Conservation (phyloP, 768 basidiomycete genomes). For the Xerocomus spinulosus region DNA sequence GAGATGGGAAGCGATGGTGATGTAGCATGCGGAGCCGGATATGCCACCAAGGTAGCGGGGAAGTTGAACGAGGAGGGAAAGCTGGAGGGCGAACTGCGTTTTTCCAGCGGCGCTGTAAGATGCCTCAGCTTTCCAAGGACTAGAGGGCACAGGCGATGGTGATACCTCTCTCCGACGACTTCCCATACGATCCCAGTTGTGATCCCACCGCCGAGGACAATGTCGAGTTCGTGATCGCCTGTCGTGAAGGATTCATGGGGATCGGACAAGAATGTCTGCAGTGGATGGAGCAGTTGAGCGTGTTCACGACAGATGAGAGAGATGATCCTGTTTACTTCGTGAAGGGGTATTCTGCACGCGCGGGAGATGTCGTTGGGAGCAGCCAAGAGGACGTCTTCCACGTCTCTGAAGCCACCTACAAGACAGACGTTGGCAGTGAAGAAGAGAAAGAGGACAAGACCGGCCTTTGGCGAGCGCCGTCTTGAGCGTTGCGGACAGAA, state of each 20-base stretch:
- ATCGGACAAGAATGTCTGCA: conserved; percentile 37
- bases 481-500: conserved; percentile 29
- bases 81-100: conserved; percentile 85
- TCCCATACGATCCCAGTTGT: conserved; percentile 82
- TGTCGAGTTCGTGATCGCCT: conserved; percentile 68
- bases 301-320: conserved; percentile 44
- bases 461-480: conserved; percentile 37
- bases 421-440: conserved; percentile 1
- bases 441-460: background rate
- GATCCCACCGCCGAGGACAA: conserved; percentile 73
- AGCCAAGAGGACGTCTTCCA: conserved; percentile 48
- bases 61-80: conserved; percentile 75
- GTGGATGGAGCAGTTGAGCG: conserved; percentile 34
- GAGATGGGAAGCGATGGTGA: conserved; percentile 68
- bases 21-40: conserved; percentile 66
- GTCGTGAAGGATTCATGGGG: conserved; percentile 57
- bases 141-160: background rate
- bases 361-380: conserved; percentile 50
- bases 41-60: conserved; percentile 53
- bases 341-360: conserved; percentile 47
- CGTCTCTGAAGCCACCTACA: conserved; percentile 46
- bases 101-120: conserved; percentile 82
- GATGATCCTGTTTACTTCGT: conserved; percentile 49
- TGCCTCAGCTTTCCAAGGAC: conserved; percentile 4
- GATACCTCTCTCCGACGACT: conserved; percentile 81